Base-by-base conservation (phyloP, 2,329 filamentous ascomycete genomes). In the Colletotrichum sansevieriae region DNA sequence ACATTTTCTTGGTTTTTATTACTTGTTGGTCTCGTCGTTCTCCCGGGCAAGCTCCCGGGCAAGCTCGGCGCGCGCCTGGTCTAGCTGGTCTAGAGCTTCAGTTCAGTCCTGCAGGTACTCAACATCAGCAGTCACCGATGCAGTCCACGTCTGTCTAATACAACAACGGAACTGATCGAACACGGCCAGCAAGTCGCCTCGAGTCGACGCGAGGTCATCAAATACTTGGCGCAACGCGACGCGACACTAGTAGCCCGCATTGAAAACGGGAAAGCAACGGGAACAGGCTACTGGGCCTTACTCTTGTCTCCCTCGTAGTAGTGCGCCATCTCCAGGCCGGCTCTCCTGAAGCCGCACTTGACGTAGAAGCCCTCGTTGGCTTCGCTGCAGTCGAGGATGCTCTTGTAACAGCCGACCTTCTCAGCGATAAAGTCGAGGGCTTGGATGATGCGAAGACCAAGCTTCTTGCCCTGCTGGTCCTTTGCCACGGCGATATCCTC, bases 321-420 rank as follows among this genome's bases (percentile, higher is more conserved):
- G 84, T 97, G 94, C 49, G 95, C 94, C 96, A 99, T 98, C 82
- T 99, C 93, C 65, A 98, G 83, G 15, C 96, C 96, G 33, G 94
- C 95, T 71, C 94, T 86, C 82, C 94, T 92, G 81, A 97, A 98
- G 67, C 95, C 95, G 81, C 96, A 98, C 87, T 98, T 98, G 80
- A 97, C 87, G 80, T 99, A 99, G 84, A 99, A 98, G 22, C 95
- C 95, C 81, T 97, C 94, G 79, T 98, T 99, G 74, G 92, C 89
- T 81, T 98, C 95, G 73, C 92, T 97, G 84, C 96, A 99, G 81
- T 98, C 95, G 72, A 98, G 88, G 74, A 99, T 98, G 72, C 90
- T 94, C 91, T 96, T 98, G 83, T 98, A 98, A 82, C 95, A 98
- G 63, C 95, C 96, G 66, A 96, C 91, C 78, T 94, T 88, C 78